A percentile compares a stretch with the other conserved stretches of the same genome.
These are phyloP conservation scores for Penicillium cinerascens DNA, from an alignment of 495 filamentous ascomycete genomes.

Conservation along the genomic window DNA sequence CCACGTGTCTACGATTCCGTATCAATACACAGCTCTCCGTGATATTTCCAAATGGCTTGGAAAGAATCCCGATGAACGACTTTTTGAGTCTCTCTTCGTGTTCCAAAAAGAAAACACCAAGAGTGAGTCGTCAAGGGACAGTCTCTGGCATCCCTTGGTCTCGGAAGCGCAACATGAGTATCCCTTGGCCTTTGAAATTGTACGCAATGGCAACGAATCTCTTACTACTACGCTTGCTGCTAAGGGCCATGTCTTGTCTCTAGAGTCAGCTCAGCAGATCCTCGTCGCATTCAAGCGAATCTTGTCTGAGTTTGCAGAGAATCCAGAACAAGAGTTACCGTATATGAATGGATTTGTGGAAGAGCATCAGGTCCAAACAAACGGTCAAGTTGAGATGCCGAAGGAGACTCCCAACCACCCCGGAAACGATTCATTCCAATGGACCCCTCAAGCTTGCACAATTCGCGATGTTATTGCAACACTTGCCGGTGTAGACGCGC, in stretches of 20 bases:
- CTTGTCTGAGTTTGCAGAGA: conserved; percentile 22
- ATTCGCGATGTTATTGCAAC: conserved; percentile 58
- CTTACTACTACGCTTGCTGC: conserved; percentile 55
- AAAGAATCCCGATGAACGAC: conserved; percentile 31
- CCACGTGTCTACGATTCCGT: conserved; percentile 40
- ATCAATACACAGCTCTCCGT: conserved; percentile 43
- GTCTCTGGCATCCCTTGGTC: conserved; percentile 55
- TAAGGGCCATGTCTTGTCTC: conserved; percentile 19
- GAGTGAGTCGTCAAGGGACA: conserved; percentile 12
- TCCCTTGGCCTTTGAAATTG: conserved; percentile 70
- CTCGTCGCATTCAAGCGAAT: conserved; percentile 23
- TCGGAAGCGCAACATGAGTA: conserved; percentile 59
- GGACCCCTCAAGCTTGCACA: conserved; percentile 46
- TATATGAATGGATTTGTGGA: conserved; percentile 11
- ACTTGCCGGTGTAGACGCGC: conserved; percentile 50
- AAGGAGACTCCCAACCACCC: background rate
- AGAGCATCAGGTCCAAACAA: background rate
- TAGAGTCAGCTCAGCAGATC: conserved; percentile 16
- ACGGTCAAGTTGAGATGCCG: background rate
- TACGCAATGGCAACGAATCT: conserved; percentile 39
- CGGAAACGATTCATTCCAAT: conserved; percentile 38
- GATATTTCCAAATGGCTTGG: conserved; percentile 45
- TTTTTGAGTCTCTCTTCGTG: conserved; percentile 51
- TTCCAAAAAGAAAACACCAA: conserved; percentile 54
- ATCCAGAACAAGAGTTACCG: conserved; percentile 15